Conservation (phyloP, 2,329 filamentous ascomycete genomes). For the Talaromyces sp. region DNA sequence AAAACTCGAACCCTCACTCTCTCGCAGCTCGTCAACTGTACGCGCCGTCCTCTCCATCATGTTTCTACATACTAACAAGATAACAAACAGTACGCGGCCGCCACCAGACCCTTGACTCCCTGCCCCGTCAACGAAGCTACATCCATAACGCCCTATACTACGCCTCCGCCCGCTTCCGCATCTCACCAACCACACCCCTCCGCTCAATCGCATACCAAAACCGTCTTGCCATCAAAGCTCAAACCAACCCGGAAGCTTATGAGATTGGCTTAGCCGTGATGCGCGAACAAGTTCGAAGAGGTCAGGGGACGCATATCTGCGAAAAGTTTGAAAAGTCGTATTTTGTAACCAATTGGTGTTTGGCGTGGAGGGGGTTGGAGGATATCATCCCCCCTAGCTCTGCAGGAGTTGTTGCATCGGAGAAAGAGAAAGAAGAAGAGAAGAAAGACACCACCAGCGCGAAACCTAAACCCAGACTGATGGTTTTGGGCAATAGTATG, state of each 20-base stretch:
- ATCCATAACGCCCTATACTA: conserved; percentile 1
- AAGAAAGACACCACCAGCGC: neutral
- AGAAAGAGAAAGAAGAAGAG: neutral
- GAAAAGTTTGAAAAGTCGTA: conserved; percentile 5
- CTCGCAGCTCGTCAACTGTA: conserved; percentile 2
- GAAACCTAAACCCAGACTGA: neutral
- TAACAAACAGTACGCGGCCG: neutral
- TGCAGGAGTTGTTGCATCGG: neutral
- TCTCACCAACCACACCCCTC: neutral
- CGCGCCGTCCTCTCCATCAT: too few species aligned
- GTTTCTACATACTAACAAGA: neutral
- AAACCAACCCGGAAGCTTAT: neutral
- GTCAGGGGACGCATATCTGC: neutral
- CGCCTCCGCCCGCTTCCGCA: neutral
- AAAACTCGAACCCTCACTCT: neutral
- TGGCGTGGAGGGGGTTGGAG: conserved; percentile 7
- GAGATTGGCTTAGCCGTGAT: neutral
- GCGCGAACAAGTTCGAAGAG: neutral
- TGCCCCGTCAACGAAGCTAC: neutral
- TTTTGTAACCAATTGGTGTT: conserved; percentile 4
- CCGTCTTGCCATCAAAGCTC: neutral
- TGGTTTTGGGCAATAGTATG: conserved; percentile 7
- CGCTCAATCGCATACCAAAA: neutral
- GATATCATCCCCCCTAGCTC: neutral
- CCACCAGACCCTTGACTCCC: neutral